These are phyloP conservation scores for Proliferodiscus dingleyae DNA, from an alignment of 2,329 filamentous ascomycete genomes.

Conservation along the genomic window DNA sequence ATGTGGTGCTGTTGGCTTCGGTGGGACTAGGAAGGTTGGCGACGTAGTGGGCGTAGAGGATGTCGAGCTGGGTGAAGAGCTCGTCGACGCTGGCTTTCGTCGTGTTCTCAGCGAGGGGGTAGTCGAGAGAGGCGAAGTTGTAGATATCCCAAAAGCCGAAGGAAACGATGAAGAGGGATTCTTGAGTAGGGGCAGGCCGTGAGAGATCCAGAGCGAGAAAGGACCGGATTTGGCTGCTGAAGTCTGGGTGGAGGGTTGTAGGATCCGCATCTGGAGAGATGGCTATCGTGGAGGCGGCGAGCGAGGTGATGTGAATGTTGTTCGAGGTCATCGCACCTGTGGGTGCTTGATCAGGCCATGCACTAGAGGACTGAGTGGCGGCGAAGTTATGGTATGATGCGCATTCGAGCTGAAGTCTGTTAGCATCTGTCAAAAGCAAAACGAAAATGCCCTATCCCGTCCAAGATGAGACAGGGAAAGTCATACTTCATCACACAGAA, in stretches of 20 bases:
- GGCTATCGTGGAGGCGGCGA: not conserved
- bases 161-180: slow-evolving; percentile 28
- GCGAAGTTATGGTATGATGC: slow-evolving; percentile 28
- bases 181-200: slow-evolving; percentile 2
- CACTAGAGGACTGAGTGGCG: slow-evolving; percentile 19
- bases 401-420: slow-evolving; percentile 25
- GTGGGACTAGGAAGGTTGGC: slow-evolving; percentile 1
- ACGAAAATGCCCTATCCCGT: too few relatives aligned
- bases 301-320: slow-evolving; percentile 14
- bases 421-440: too few relatives aligned
- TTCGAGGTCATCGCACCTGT: slow-evolving; percentile 25
- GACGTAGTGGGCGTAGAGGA: slow-evolving; percentile 22
- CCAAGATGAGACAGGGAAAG: too few relatives aligned
- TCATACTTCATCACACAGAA: slow-evolving; percentile 29
- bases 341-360: slow-evolving; percentile 17
- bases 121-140: slow-evolving; percentile 23
- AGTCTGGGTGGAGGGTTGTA: slow-evolving; percentile 22
- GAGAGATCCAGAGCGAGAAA: slow-evolving; percentile 23
- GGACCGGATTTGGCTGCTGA: slow-evolving; percentile 24
- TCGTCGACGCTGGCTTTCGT: slow-evolving; percentile 18
- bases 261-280: not conserved
- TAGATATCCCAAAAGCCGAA: slow-evolving; percentile 33
- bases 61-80: slow-evolving; percentile 27
- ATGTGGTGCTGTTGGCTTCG: not conserved
- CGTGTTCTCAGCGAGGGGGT: slow-evolving; percentile 10